A percentile compares a stretch with the other conserved stretches of the same genome.
Evolutionary conservation across 2,329 filamentous ascomycete genomes (phyloP).

Genomic region (Epichloe sibirici): DNA sequence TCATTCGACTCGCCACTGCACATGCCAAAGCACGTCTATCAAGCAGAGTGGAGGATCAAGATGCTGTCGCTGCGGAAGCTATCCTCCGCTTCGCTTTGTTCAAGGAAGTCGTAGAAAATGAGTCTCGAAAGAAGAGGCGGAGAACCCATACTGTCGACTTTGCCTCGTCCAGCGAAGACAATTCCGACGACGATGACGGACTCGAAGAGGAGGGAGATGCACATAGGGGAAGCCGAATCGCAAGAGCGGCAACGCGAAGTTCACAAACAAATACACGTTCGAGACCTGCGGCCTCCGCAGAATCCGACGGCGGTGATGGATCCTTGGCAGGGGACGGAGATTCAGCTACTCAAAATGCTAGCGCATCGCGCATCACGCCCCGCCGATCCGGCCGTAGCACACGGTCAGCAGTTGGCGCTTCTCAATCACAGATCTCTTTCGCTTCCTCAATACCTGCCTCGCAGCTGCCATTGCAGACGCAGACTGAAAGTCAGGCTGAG

Average conservation of each 20-base stretch:
- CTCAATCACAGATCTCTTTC: slow-evolving; percentile 47
- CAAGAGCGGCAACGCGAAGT: slow-evolving; percentile 14
- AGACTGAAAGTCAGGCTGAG: slow-evolving; percentile 31
- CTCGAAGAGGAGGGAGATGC: slow-evolving; percentile 45
- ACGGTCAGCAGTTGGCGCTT: slow-evolving; percentile 24
- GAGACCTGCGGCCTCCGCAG: slow-evolving; percentile 9
- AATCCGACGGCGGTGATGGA: slow-evolving; percentile 20
- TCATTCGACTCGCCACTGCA: slow-evolving; percentile 94
- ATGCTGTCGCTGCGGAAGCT: slow-evolving; percentile 75
- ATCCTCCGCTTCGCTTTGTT: slow-evolving; percentile 93
- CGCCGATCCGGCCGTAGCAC: slow-evolving; percentile 28
- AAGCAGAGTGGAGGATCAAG: slow-evolving; percentile 75
- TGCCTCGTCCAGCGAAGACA: slow-evolving; percentile 47
- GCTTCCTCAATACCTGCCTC: slow-evolving; percentile 72
- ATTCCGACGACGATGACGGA: slow-evolving; percentile 44
- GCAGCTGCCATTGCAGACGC: slow-evolving; percentile 42
- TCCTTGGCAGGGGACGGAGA: neutral
- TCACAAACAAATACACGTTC: neutral
- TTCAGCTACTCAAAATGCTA: neutral
- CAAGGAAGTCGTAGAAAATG: slow-evolving; percentile 77
- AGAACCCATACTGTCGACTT: slow-evolving; percentile 49
- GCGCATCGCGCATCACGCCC: slow-evolving; percentile 19
- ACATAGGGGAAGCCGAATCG: slow-evolving; percentile 31
- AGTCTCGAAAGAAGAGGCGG: slow-evolving; percentile 74
- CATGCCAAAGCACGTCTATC: slow-evolving; percentile 89